A percentile compares a stretch with the other conserved stretches of the same genome.
Conservation (phyloP, 495 filamentous ascomycete genomes). For the Xeromyces bisporus region DNA sequence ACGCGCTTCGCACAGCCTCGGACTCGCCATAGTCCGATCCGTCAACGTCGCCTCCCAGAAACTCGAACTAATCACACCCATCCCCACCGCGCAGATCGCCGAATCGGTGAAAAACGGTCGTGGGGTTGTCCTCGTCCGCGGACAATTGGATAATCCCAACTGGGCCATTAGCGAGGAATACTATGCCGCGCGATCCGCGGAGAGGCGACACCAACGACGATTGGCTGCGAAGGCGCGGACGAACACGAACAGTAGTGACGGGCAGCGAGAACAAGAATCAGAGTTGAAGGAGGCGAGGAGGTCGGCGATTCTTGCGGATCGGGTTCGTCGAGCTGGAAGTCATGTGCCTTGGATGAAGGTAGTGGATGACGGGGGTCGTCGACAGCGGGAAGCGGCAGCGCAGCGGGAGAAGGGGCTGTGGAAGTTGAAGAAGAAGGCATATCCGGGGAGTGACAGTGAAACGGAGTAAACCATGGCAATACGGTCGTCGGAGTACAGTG, state of each 20-base stretch:
- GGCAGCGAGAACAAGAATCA: slow-evolving; percentile 3
- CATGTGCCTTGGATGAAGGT: slow-evolving; percentile 32
- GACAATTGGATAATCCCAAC: slow-evolving; percentile 33
- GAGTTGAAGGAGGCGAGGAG: slow-evolving; percentile 9
- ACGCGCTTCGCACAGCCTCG: slow-evolving; percentile 26
- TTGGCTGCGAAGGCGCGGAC: slow-evolving; percentile 13
- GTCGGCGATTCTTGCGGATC: slow-evolving; percentile 14
- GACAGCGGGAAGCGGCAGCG: slow-evolving; percentile 15
- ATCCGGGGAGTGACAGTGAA: slow-evolving; percentile 27
- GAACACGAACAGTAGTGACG: slow-evolving; percentile 6
- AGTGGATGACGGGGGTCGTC: slow-evolving; percentile 20
- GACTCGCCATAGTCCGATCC: slow-evolving; percentile 34
- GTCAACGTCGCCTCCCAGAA: slow-evolving; percentile 22
- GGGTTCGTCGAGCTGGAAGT: slow-evolving; percentile 20
- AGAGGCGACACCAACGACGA: slow-evolving; percentile 15
- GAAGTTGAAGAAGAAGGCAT: slow-evolving; percentile 31
- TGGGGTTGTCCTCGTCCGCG: slow-evolving; percentile 34
- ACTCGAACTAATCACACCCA: slow-evolving; percentile 33
- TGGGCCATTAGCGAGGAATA: slow-evolving; percentile 35
- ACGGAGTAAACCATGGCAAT: too few species aligned
- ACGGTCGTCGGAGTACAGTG: too few species aligned
- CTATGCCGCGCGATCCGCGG: slow-evolving; percentile 22
- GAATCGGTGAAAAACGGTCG: slow-evolving; percentile 18
- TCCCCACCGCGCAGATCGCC: slow-evolving; percentile 19
- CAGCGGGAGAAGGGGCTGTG: slow-evolving; percentile 24